Conservation (phyloP, 805 yeast species). For the Wickerhamiella nectarea region DNA sequence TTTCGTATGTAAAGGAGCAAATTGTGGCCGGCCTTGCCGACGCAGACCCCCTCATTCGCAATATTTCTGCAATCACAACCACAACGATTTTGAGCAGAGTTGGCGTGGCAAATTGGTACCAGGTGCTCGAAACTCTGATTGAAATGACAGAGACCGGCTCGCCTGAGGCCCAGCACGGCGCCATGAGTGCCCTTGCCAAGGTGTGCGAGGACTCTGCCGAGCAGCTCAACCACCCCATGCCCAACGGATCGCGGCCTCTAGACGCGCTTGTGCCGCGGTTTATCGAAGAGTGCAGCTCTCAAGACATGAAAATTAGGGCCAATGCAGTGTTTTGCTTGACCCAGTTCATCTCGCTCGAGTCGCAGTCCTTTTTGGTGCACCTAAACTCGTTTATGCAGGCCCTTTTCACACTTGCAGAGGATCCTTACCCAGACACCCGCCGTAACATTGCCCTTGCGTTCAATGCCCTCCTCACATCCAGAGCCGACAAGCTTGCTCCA, state of each 20-base stretch:
- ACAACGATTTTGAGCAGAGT: conserved; percentile 61
- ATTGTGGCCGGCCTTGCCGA: conserved; percentile 39
- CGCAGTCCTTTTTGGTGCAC: conserved; percentile 50
- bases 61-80: conserved; percentile 81
- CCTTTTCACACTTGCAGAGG: conserved; percentile 55
- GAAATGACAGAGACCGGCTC: conserved; percentile 40
- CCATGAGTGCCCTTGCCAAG: conserved; percentile 68
- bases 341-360: conserved; percentile 54
- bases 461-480: conserved; percentile 50
- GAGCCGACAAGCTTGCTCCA: conserved; percentile 68
- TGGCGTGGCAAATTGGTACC: conserved; percentile 66
- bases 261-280: conserved; percentile 54
- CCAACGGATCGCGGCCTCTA: conserved; percentile 43
- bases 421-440: conserved; percentile 45
- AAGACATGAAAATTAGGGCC: conserved; percentile 36
- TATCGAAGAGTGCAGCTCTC: conserved; percentile 34
- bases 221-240: conserved; percentile 51
- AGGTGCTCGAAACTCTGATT: conserved; percentile 52
- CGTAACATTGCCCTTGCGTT: conserved; percentile 69
- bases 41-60: conserved; percentile 49
- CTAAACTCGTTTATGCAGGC: conserved; percentile 52
- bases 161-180: conserved; percentile 50
- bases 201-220: conserved; percentile 79
- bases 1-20: conserved; percentile 32
- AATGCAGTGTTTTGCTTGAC: conserved; percentile 59